These are phyloP conservation scores for Fusarium oxysporum DNA, from an alignment of 2,329 filamentous ascomycete species.

Conservation along the genomic window DNA sequence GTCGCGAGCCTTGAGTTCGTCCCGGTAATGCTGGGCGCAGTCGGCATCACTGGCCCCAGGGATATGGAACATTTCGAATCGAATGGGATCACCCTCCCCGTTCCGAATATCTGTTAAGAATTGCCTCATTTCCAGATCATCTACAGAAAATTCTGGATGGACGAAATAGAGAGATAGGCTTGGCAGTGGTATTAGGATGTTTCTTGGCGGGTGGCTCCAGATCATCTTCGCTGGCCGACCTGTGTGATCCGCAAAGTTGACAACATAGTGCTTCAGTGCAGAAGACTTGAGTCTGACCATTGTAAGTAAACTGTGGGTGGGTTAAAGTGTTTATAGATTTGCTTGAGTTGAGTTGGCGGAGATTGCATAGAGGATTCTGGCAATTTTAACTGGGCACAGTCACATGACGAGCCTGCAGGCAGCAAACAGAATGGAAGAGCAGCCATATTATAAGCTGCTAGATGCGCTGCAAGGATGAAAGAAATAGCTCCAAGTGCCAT, in stretches of 20 bases:
- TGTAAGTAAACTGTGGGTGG: too few relatives aligned
- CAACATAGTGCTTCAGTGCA: background rate
- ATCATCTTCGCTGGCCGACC: background rate
- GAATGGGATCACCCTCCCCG: background rate
- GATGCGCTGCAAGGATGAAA: too few relatives aligned
- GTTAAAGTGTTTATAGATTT: background rate
- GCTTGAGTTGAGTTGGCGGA: background rate
- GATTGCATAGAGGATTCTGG: too few relatives aligned
- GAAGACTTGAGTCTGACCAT: background rate
- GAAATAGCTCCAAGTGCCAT: too few relatives aligned
- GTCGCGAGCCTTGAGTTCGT: background rate
- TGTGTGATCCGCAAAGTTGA: background rate
- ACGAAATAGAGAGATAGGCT: background rate
- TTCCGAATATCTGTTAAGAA: accelerated
- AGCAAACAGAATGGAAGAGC: background rate
- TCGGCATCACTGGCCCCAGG: background rate
- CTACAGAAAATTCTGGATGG: background rate
- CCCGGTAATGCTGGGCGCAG: background rate
- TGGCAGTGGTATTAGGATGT: background rate
- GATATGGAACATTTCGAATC: background rate
- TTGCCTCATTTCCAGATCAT: background rate
- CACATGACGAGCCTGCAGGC: background rate
- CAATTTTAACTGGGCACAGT: background rate
- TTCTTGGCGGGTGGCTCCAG: accelerated
- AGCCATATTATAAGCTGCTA: too few relatives aligned